Percentiles rank a stretch among this genome's conserved stretches.
phyloP scores from a whole-genome alignment of 176 grass and related monocot species.

The Raddia guianensis region DNA sequence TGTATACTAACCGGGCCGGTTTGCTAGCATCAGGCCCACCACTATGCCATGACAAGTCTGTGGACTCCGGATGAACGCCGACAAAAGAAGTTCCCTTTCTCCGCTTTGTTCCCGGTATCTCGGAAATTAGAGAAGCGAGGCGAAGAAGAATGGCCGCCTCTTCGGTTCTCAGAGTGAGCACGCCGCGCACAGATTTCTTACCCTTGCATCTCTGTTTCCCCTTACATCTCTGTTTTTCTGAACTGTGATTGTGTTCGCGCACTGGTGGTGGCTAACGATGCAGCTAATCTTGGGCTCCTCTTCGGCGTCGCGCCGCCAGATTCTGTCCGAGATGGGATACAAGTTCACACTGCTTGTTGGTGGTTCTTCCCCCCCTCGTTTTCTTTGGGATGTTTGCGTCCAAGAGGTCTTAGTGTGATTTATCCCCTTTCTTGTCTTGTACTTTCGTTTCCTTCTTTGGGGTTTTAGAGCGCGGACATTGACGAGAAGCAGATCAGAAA shows the following conservation, averaged over 20 bases:
- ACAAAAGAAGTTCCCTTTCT: neutral
- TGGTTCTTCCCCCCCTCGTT: constrained; percentile 4
- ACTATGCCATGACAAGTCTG: no score
- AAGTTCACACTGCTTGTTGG: constrained; percentile 73
- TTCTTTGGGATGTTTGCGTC: constrained; percentile 1
- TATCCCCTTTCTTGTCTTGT: neutral
- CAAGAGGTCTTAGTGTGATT: constrained; percentile 1
- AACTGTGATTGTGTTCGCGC: neutral
- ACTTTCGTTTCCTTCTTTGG: neutral
- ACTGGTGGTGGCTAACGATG: constrained; percentile 13
- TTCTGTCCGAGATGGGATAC: constrained; percentile 95
- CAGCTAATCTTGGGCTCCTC: constrained; percentile 92
- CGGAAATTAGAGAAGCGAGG: neutral
- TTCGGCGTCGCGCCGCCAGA: constrained; percentile 78
- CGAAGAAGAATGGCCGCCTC: constrained; percentile 46
- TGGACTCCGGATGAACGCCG: no score
- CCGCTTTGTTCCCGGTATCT: neutral
- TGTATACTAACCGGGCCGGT: no score
- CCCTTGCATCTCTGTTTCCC: neutral
- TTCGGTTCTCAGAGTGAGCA: constrained; percentile 52
- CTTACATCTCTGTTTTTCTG: neutral
- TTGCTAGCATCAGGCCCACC: no score
- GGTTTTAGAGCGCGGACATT: constrained; percentile 75
- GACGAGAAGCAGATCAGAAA: constrained; percentile 87
- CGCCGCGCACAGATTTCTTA: neutral